These are phyloP conservation scores for Podosphaera fusca DNA, from an alignment of 2,329 filamentous ascomycete genomes.

Conservation along the genomic window DNA sequence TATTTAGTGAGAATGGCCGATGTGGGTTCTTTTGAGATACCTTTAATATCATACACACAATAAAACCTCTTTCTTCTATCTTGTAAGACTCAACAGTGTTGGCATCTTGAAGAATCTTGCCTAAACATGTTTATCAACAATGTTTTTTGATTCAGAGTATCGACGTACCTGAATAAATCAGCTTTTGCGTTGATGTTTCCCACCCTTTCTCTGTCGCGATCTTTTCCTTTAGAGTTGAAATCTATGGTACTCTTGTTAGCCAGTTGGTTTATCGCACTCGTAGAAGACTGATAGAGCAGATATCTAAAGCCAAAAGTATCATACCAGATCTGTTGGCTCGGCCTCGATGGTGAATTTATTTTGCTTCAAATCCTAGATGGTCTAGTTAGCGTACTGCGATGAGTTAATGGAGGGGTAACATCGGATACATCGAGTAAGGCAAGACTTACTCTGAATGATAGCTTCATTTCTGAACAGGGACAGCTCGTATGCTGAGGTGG, in stretches of 20 bases:
- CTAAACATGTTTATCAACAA: conserved; percentile 24
- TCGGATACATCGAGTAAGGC: conserved; percentile 3
- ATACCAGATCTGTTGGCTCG: conserved; percentile 76
- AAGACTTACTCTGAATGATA: conserved; percentile 41
- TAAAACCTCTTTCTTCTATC: conserved; percentile 98
- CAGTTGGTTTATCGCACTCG: neutral
- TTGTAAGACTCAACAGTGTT: conserved; percentile 93
- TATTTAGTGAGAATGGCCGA: conserved; percentile 5
- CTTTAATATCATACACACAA: conserved; percentile 36
- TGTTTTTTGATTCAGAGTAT: neutral
- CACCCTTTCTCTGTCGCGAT: conserved; percentile 83
- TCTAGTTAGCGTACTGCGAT: conserved; percentile 8
- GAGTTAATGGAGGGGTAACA: conserved; percentile 6
- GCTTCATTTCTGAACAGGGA: conserved; percentile 32
- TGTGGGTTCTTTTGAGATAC: conserved; percentile 6
- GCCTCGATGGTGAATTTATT: conserved; percentile 95
- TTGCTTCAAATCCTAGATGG: conserved; percentile 74
- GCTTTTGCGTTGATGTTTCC: conserved; percentile 74
- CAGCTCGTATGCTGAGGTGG: conserved; percentile 3
- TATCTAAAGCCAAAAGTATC: conserved; percentile 14
- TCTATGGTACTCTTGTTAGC: conserved; percentile 25
- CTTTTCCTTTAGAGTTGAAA: conserved; percentile 78
- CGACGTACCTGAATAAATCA: conserved; percentile 81
- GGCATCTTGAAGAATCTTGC: conserved; percentile 95
- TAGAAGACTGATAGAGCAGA: neutral